A percentile compares a stretch with the other conserved stretches of the same genome.
Conservation (phyloP, 2,329 filamentous ascomycete species). For the Gnomoniopsis sp. region DNA sequence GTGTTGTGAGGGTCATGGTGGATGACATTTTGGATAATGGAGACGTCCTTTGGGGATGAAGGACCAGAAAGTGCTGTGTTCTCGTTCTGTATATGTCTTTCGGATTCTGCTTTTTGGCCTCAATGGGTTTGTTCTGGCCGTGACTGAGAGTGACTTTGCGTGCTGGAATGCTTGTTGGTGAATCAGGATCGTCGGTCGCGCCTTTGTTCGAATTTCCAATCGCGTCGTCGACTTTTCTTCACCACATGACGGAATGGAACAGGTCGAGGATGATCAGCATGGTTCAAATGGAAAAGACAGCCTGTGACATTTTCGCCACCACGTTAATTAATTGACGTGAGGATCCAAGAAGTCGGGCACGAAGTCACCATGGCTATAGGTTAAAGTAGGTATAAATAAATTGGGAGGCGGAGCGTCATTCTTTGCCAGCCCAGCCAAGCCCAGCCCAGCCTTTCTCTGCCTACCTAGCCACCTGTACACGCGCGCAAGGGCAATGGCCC, state of each 20-base stretch:
- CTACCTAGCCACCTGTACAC: no score
- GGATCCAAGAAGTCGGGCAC: no score
- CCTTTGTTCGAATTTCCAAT: background rate
- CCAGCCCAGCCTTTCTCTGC: background rate
- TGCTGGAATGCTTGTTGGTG: background rate
- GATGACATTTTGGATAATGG: slow-evolving; percentile 21
- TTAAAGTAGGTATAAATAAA: background rate
- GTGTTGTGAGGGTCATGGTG: slow-evolving; percentile 34
- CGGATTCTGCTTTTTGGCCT: no score
- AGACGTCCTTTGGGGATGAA: background rate
- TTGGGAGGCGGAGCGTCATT: background rate
- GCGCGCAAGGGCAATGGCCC: background rate
- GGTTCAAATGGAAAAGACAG: background rate
- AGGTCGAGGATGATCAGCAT: background rate
- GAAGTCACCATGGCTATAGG: no score
- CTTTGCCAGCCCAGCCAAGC: no score
- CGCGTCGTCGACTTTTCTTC: background rate
- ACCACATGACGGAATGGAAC: background rate
- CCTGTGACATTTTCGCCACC: background rate
- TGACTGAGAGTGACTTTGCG: no score
- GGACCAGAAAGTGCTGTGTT: background rate
- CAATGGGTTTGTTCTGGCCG: no score
- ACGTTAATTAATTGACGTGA: no score
- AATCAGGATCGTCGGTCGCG: no score
- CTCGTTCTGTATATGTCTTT: no score